These are phyloP conservation scores for Trametes cubensis DNA, from an alignment of 768 basidiomycete genomes.

Conservation along the genomic window DNA sequence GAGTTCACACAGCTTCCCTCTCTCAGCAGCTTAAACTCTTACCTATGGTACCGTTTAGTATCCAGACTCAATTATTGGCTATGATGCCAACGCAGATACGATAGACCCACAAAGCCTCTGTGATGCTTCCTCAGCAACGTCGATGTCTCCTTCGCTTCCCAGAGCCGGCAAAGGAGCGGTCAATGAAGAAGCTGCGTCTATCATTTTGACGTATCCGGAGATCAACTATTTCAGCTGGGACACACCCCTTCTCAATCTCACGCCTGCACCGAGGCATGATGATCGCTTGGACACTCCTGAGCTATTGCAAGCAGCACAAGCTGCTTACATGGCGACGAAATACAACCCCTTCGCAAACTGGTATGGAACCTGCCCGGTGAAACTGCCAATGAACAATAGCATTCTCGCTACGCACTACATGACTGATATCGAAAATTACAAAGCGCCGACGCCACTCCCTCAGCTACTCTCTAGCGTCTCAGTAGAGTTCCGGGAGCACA, in stretches of 20 bases:
- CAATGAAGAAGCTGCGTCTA: not conserved
- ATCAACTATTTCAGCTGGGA: not conserved
- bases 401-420: too few species aligned
- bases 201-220: not conserved
- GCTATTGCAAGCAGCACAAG: not conserved
- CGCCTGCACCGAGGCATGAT: not conserved
- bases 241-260: not conserved
- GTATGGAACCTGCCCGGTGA: not conserved
- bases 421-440: not conserved
- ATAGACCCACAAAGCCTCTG: not conserved
- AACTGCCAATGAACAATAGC: not conserved
- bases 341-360: not conserved
- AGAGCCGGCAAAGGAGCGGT: not conserved
- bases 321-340: not conserved
- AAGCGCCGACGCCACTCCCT: not conserved
- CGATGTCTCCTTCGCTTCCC: not conserved
- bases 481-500: slow-evolving; percentile 1
- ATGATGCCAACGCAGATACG: not conserved
- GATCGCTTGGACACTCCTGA: not conserved
- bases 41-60: too few species aligned
- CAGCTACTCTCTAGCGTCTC: not conserved
- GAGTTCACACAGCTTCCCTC: too few species aligned
- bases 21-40: too few species aligned
- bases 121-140: not conserved
- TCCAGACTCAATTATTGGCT: not conserved